Conservation (phyloP, 2,329 filamentous ascomycete genomes). For the Sclerotinia nivalis region DNA sequence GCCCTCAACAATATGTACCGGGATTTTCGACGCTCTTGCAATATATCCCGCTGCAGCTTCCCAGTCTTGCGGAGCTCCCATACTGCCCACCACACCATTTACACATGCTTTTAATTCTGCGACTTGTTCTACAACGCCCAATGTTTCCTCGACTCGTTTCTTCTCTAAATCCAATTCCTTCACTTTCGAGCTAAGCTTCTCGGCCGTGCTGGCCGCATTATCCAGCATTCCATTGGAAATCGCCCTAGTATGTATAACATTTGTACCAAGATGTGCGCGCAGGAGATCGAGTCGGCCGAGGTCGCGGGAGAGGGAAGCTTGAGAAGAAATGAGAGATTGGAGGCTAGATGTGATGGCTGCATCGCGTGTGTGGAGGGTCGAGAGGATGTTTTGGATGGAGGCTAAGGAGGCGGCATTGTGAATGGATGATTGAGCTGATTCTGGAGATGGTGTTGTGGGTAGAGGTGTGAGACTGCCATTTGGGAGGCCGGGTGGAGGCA, state of each 20-base stretch:
- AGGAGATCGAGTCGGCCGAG: constrained; percentile 85
- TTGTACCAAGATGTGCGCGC: constrained; percentile 82
- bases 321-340: constrained; percentile 74
- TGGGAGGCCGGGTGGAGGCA: constrained; percentile 42
- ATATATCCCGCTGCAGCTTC: constrained; percentile 93
- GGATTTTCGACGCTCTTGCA: constrained; percentile 77
- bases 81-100: constrained; percentile 88
- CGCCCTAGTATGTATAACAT: constrained; percentile 77
- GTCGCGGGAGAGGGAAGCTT: constrained; percentile 84
- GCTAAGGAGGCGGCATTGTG: constrained; percentile 72
- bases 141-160: constrained; percentile 82
- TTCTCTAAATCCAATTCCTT: constrained; percentile 89
- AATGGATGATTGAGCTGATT: constrained; percentile 45
- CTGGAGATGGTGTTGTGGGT: constrained; percentile 26
- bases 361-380: constrained; percentile 74
- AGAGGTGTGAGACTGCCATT: constrained; percentile 38
- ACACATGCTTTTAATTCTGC: constrained; percentile 96
- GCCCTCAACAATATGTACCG: constrained; percentile 75
- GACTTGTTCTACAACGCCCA: constrained; percentile 92
- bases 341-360: constrained; percentile 71
- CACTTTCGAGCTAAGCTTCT: constrained; percentile 81
- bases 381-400: constrained; percentile 77
- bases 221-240: constrained; percentile 92
- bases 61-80: constrained; percentile 98
- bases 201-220: constrained; percentile 80